Percentiles rank a stretch among this genome's conserved stretches.
phyloP scores from a whole-genome alignment of 2,329 filamentous ascomycete genomes.

The Hymenoscyphus salicellus region DNA sequence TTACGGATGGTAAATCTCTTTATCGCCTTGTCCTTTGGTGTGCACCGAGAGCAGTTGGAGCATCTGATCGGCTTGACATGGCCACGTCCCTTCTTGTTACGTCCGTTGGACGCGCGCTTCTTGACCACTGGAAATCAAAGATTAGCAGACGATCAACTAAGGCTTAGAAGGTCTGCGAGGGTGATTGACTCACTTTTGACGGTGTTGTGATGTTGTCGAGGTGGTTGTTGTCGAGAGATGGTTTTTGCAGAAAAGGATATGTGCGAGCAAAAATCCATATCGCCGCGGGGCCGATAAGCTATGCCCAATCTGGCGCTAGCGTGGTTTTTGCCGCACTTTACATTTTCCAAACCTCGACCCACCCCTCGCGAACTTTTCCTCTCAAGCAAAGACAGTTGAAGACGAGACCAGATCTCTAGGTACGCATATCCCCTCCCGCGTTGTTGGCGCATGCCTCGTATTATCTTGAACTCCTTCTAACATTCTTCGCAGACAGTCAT shows the following conservation, averaged over 20 bases:
- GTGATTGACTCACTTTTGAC: conserved; percentile 21
- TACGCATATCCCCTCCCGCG: too few species aligned
- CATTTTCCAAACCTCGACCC: too few species aligned
- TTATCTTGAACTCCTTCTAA: background rate
- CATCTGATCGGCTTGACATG: conserved; percentile 99
- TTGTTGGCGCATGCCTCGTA: background rate
- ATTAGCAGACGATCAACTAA: too few species aligned
- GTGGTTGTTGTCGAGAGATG: background rate
- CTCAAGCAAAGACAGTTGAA: too few species aligned
- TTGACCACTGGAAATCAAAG: conserved; percentile 50
- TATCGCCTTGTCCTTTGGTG: conserved; percentile 96
- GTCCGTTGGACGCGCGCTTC: conserved; percentile 77
- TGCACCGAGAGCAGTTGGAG: conserved; percentile 76
- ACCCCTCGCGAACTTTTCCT: too few species aligned
- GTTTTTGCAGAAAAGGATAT: too few species aligned
- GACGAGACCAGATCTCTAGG: too few species aligned
- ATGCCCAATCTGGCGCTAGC: too few species aligned
- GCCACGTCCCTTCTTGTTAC: conserved; percentile 99
- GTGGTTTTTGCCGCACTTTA: too few species aligned
- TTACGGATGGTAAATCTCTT: conserved; percentile 99
- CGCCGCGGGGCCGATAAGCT: too few species aligned
- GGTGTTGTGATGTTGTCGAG: background rate
- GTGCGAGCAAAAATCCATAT: too few species aligned
- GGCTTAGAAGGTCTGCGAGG: too few species aligned
- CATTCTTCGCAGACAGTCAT: conserved; percentile 17